Evolutionary conservation across 345 rosid species (phyloP).

Genomic region (Salix caprea): DNA sequence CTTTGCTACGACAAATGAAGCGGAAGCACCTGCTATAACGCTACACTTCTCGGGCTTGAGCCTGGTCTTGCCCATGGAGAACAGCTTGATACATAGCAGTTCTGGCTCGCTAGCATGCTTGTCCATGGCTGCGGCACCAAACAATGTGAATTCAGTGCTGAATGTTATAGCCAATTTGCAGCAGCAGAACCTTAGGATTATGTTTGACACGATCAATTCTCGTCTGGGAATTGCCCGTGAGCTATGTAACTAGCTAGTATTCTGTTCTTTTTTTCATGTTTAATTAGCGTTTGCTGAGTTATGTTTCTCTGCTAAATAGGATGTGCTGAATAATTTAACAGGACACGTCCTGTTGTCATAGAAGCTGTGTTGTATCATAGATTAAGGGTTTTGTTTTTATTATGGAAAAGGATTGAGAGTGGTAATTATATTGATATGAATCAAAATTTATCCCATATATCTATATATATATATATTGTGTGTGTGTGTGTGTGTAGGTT

Average conservation of each 20-base stretch:
- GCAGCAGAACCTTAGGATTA: slow-evolving; percentile 76
- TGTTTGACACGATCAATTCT: slow-evolving; percentile 72
- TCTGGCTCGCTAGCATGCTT: slow-evolving; percentile 70
- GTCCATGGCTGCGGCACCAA: slow-evolving; percentile 71
- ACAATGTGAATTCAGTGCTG: slow-evolving; percentile 56
- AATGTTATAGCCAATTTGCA: slow-evolving; percentile 87
- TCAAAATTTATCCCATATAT: no score
- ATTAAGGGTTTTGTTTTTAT: neutral
- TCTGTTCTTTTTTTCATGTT: no score
- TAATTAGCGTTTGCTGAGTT: neutral
- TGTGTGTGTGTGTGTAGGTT: no score
- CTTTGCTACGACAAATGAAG: slow-evolving; percentile 45
- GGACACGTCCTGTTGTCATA: slow-evolving; percentile 4
- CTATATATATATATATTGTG: fast-evolving
- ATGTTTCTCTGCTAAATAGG: neutral
- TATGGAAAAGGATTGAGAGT: neutral
- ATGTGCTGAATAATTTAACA: neutral
- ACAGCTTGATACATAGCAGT: slow-evolving; percentile 76
- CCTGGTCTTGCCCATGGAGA: slow-evolving; percentile 67
- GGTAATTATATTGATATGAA: no score
- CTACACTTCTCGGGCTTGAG: slow-evolving; percentile 56
- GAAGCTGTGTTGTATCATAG: neutral
- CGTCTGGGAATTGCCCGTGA: slow-evolving; percentile 78
- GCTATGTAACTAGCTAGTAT: slow-evolving; percentile 54
- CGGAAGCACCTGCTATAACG: slow-evolving; percentile 45